A percentile compares a stretch with the other conserved stretches of the same genome.
Evolutionary conservation across 441 rosid genomes (phyloP).

Genomic region (Euphorbia corollata): DNA sequence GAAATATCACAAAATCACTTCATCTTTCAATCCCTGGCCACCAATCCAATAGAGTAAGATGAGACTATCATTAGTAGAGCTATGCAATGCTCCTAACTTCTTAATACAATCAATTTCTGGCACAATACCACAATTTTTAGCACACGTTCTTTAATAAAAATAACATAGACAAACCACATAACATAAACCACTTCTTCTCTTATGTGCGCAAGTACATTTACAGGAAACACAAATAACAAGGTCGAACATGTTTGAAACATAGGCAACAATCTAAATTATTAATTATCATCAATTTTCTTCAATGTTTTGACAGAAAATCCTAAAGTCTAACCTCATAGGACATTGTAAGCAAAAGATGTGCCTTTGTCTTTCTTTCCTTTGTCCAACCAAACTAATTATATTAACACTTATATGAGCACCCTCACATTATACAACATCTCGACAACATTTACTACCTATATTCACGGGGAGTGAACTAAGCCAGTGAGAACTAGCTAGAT

Average conservation of each 20-base stretch:
- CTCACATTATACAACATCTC: conserved; percentile 18
- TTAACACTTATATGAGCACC: conserved; percentile 16
- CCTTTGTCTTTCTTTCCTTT: background rate
- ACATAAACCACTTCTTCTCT: too few relatives aligned
- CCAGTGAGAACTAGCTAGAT: background rate
- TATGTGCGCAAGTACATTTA: too few relatives aligned
- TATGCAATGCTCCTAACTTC: too few relatives aligned
- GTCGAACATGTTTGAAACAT: background rate
- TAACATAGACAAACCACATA: too few relatives aligned
- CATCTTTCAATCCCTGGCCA: too few relatives aligned
- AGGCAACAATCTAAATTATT: background rate
- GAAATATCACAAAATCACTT: too few relatives aligned
- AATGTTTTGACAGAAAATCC: background rate
- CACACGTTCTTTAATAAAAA: too few relatives aligned
- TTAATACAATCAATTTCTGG: too few relatives aligned
- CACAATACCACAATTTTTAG: too few relatives aligned
- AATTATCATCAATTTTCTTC: background rate
- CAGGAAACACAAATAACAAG: too few relatives aligned
- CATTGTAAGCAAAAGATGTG: background rate
- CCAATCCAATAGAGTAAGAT: too few relatives aligned
- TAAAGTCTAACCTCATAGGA: background rate
- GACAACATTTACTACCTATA: conserved; percentile 29
- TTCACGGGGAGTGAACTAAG: background rate
- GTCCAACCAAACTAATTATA: background rate
- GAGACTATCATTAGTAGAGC: too few relatives aligned